Base-by-base conservation (phyloP, 73 alveolate species). In the Durusdinium trenchii region DNA sequence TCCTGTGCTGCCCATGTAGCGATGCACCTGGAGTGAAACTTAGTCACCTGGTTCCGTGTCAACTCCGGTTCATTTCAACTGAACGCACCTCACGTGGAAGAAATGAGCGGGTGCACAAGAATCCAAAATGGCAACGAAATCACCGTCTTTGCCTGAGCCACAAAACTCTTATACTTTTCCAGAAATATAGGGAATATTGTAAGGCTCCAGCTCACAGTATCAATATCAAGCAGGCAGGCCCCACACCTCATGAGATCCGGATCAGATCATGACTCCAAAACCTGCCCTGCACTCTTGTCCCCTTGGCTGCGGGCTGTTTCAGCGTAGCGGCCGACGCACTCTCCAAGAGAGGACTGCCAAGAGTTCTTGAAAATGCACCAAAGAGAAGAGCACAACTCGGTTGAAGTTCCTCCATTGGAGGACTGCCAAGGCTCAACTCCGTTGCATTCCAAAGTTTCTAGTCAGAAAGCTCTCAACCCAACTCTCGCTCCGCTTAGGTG, bases 1-100 rank as follows among this genome's bases (percentile, higher is more conserved):
- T 91, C 98, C 45, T 91, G 98, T 14, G 84, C 98, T n/a, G 98
- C 87, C 98, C 98, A 91, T 30, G 98, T 91, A 18, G 98, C 67
- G 76, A 91, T 91, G 89, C 98, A 91, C 98, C 98, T 91, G 75
- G 47, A 3, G 52, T 40, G 16, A 50, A 42, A n/a, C 35, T 16
- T n/a, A 7, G 36, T 36, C 12, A 12, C 5, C 32, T 23, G 38
- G 48, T 23, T 0, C 73, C 18, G 30, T 60, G 73, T 1, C 73
- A 60, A 71, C 26, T 3, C 35, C 60, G 38, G 26, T 36, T 14
- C 42, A 36, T 30, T 9, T 30, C 51, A 67, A 30, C 46, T 23
- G 35, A 67, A 26, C 45, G 42, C 71, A n/a, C 98, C 98, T 91
- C 78, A 91, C 98, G 16, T 91, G 98, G 69, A 91, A 91, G 82